Evolutionary conservation across 176 grass and related monocot genomes (phyloP), one percentile per base, ranked within the genome.

Genomic region (Tillandsia leiboldiana): DNA sequence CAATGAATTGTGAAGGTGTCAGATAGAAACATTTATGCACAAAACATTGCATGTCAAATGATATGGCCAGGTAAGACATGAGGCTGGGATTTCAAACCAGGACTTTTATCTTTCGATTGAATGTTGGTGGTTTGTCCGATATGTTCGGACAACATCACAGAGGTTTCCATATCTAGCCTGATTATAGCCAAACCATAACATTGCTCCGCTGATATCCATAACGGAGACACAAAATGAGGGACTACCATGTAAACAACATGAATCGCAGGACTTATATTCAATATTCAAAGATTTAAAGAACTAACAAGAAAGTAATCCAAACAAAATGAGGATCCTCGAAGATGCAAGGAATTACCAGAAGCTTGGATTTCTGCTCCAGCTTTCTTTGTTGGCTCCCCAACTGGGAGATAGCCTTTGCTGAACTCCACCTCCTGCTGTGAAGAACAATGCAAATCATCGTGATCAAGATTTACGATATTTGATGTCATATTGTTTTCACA

Each of bases 361-460:
- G 92, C 92, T 84, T 96, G 92, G 18, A 88, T 69, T 77, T 91
- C 92, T 49, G 72, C 88, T 53, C 85, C 88, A 11, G 71, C 50
- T 82, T 96, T 91, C 70, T 77, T 86, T 20, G 79, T 88, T 12
- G 92, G 84, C 3, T 83, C 79, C 15, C 92, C 92, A 10, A 91
- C 78, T 14, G 92, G 92, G 75, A 77, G 72, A 82, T 96, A 78
- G 50, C 88, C 88, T 8, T 78, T 84, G 69, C 49, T 73, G 28
- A 91, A 61, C 80, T 88, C 20, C 0, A 91, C 56, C 24, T 78
- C 80, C 63, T 91, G 92, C 62, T 77, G 80, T 50, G 92, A 96
- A 28, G 72, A 72, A 72, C 86, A 76, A 53, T 80, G 68, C 20
- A 78, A 76, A 65, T 73, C 47, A 68, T 54, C 52, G 49, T 26